Base-by-base conservation (phyloP, 805 yeast species). In the Candida verbasci region DNA sequence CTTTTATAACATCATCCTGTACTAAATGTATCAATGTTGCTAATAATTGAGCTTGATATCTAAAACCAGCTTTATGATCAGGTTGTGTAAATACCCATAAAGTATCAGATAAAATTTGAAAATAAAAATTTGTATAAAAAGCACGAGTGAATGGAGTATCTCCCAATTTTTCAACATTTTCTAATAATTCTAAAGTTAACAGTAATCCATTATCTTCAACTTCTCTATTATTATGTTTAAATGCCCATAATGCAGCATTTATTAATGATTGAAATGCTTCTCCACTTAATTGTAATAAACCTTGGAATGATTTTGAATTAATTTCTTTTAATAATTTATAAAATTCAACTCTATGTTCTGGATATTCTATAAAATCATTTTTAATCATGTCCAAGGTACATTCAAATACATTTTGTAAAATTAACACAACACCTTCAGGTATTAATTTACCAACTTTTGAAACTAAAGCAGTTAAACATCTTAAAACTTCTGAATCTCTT, bases 181-280 rank as follows among this genome's bases (percentile, higher is more conserved):
- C 79, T 41, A 91, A 71, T 43, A 93, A 70, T 54, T 91, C 97
- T 39, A 83, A 71, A 23, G 93, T 86, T 45, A 93, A 72, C 26
- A 82, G 76, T 49, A 93, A 74, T 18, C 98, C 99, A 38, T 82
- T 82, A 45, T 83, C 89, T 61, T 93, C 98, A 38, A 93, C 97
- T 38, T 91, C 97, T 59, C 97, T 80, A 62, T 93, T 89, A 54
- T 89, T 93, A 60, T 93, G 99, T 63, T 93, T 91, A 60, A 93
- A 86, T 0, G 97, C 97, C 99, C 99, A 93, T 53, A 93, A 70
- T 31, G 95, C 89, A 2, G 97, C 95, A 62, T 88, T 91, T 42
- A 93, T 80, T 39, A 93, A 82, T 41, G 87, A 75, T 55, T 85
- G 88, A 74, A 93, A 91, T 17, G 95, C 95, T 44, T 80, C 88